Evolutionary conservation across 1,139 yeast genomes (phyloP).

Genomic region (Blastobotrys illinoisensis): DNA sequence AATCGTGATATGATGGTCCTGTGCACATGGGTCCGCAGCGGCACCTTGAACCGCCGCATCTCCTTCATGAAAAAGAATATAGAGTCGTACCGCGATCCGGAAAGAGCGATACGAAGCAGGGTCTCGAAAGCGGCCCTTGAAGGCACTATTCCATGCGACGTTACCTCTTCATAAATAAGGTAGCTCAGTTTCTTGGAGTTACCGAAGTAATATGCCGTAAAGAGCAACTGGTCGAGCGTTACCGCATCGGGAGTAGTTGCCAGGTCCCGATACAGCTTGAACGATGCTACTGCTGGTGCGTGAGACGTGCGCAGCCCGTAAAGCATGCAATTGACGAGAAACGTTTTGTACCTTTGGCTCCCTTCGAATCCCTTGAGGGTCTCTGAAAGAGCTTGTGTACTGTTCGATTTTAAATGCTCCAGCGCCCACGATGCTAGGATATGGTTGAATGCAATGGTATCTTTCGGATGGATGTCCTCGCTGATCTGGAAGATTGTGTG

Average conservation of each 20-base stretch:
- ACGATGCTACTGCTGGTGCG: conserved; percentile 6
- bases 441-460: background rate
- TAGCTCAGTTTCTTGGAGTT: conserved; percentile 29
- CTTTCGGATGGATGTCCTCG: background rate
- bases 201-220: conserved; percentile 27
- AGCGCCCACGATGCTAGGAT: background rate
- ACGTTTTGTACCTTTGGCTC: background rate
- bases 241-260: conserved; percentile 21
- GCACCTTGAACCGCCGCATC: conserved; percentile 21
- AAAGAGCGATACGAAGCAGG: conserved; percentile 24
- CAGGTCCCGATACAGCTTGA: conserved; percentile 22
- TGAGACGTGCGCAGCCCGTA: background rate
- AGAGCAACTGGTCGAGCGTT: conserved; percentile 27
- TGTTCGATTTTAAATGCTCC: background rate
- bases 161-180: conserved; percentile 24
- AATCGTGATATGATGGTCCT: conserved; percentile 18
- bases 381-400: background rate
- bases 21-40: conserved; percentile 19
- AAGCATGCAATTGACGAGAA: background rate
- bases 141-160: conserved; percentile 14
- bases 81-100: conserved; percentile 21
- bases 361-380: background rate
- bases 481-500: background rate
- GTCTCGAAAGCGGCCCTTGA: conserved; percentile 24
- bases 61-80: conserved; percentile 23